phyloP scores from a whole-genome alignment of 2,329 filamentous ascomycete species.

The Xylariaceae sp. region DNA sequence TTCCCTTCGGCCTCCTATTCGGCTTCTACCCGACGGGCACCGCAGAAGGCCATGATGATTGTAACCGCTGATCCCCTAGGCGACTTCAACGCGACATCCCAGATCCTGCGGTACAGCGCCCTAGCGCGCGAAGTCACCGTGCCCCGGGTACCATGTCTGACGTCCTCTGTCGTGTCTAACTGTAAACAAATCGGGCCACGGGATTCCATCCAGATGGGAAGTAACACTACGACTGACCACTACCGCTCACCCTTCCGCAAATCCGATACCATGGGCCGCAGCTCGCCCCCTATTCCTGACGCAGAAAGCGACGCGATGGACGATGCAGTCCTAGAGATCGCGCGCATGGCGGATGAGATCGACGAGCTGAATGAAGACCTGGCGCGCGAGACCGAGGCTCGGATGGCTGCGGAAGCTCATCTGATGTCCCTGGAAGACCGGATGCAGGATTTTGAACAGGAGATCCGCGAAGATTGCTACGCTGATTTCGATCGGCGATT shows the following conservation, averaged over 20 bases:
- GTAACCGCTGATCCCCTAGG: slow-evolving; percentile 89
- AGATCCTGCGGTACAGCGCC: slow-evolving; percentile 91
- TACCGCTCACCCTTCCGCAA: slow-evolving; percentile 41
- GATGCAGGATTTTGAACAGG: slow-evolving; percentile 66
- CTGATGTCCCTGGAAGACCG: slow-evolving; percentile 64
- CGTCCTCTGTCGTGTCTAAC: slow-evolving; percentile 58
- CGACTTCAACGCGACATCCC: slow-evolving; percentile 94
- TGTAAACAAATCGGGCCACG: slow-evolving; percentile 18
- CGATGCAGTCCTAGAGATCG: slow-evolving; percentile 73
- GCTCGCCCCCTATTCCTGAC: slow-evolving; percentile 37
- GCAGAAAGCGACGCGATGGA: slow-evolving; percentile 70
- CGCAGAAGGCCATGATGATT: slow-evolving; percentile 91
- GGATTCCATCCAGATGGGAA: slow-evolving; percentile 23
- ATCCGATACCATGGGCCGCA: slow-evolving; percentile 27
- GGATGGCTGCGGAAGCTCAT: slow-evolving; percentile 67
- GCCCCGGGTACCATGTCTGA: slow-evolving; percentile 78
- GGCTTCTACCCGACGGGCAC: slow-evolving; percentile 50
- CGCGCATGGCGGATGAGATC: slow-evolving; percentile 70
- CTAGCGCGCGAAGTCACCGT: slow-evolving; percentile 90
- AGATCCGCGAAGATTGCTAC: slow-evolving; percentile 83
- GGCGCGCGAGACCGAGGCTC: slow-evolving; percentile 62
- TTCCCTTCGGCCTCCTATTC: slow-evolving; percentile 59
- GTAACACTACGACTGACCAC: slow-evolving; percentile 30
- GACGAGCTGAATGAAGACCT: slow-evolving; percentile 67
- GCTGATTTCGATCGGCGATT: slow-evolving; percentile 77